A percentile compares a stretch with the other conserved stretches of the same genome.
Conservation (phyloP, 805 yeast species). For the Ogataea degrootiae region DNA sequence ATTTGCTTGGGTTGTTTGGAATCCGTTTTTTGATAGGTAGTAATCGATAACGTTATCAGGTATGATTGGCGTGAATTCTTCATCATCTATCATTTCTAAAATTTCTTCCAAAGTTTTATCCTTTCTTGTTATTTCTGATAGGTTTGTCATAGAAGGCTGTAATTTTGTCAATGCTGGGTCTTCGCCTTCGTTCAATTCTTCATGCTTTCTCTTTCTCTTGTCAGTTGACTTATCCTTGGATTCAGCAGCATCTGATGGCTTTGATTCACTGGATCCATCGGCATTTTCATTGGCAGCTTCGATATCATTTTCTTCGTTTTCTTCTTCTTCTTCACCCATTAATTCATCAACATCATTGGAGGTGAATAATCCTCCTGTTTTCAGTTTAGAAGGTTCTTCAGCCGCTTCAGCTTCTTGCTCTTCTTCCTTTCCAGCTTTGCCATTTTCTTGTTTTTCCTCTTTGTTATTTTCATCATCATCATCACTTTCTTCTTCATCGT, state of each 20-base stretch:
- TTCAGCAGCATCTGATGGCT: no score
- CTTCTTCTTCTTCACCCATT: conserved; percentile 30
- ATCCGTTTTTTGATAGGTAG: conserved; percentile 74
- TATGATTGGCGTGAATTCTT: conserved; percentile 89
- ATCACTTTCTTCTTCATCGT: background rate
- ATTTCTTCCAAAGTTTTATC: conserved; percentile 84
- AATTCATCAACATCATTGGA: conserved; percentile 19
- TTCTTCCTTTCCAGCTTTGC: background rate
- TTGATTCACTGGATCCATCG: background rate
- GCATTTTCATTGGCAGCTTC: conserved; percentile 1
- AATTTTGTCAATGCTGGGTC: conserved; percentile 25
- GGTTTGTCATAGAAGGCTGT: conserved; percentile 36
- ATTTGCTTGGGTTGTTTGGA: conserved; percentile 60
- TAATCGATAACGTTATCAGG: conserved; percentile 97
- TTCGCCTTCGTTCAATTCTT: conserved; percentile 9
- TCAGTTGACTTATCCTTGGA: no score
- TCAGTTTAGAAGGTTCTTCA: background rate
- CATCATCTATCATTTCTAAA: conserved; percentile 85
- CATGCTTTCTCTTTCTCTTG: no score
- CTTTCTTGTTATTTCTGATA: conserved; percentile 68
- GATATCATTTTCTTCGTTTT: conserved; percentile 13
- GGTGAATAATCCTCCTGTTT: conserved; percentile 15
- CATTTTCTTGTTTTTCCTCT: background rate
- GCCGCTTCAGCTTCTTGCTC: conserved; percentile 1
- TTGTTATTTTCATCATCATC: background rate